Evolutionary conservation across 1,139 yeast species (phyloP).

Genomic region (Keqinozyma sinolaborantium): DNA sequence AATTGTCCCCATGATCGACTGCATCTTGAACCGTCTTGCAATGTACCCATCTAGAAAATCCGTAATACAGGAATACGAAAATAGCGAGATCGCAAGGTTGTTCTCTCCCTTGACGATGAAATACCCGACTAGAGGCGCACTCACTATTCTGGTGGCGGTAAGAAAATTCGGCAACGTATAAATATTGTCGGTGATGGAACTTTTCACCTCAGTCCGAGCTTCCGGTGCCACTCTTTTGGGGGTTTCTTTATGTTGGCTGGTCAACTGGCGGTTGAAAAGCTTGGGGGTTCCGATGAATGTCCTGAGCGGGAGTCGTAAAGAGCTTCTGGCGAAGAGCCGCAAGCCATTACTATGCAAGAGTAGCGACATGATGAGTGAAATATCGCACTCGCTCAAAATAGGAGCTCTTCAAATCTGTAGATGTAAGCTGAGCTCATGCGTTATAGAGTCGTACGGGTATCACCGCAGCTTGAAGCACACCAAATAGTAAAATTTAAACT

Average conservation of each 20-base stretch:
- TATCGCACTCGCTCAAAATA: too few relatives aligned
- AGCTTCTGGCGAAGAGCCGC: background rate
- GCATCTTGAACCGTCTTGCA: conserved; percentile 76
- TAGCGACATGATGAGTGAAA: too few relatives aligned
- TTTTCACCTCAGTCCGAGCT: background rate
- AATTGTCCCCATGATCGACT: conserved; percentile 83
- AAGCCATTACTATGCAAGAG: background rate
- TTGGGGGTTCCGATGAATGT: background rate
- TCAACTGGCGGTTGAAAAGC: background rate
- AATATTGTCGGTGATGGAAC: conserved; percentile 42
- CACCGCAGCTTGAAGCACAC: too few relatives aligned
- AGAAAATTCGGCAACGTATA: conserved; percentile 83
- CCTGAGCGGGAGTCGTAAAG: background rate
- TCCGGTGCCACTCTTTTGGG: background rate
- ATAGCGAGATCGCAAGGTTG: conserved; percentile 63
- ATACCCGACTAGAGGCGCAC: conserved; percentile 85
- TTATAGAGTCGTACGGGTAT: too few relatives aligned
- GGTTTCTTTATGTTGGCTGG: background rate
- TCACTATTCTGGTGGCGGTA: conserved; percentile 70
- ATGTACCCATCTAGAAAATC: conserved; percentile 90
- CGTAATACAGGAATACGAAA: conserved; percentile 82
- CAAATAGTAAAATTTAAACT: too few relatives aligned
- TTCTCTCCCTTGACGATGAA: conserved; percentile 62
- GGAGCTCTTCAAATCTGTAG: too few relatives aligned
- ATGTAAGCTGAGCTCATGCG: too few relatives aligned